phyloP scores from a whole-genome alignment of 148 eudicot species.

The Rhododendron griersonianum region DNA sequence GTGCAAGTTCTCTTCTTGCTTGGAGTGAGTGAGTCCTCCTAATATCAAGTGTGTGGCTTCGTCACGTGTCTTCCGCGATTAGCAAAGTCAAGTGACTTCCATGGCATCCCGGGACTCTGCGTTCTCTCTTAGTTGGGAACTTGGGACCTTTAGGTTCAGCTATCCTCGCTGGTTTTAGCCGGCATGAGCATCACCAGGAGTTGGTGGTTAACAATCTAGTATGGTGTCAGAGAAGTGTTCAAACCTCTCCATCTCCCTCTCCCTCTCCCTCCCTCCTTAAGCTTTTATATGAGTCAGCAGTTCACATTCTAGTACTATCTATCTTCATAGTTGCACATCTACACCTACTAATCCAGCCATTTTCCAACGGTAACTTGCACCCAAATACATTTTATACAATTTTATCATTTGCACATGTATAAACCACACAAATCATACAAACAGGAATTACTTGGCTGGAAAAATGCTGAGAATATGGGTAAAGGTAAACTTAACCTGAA shows the following conservation, averaged over 20 bases:
- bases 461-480: background rate
- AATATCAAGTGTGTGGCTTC: too few relatives aligned
- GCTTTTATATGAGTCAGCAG: background rate
- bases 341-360: background rate
- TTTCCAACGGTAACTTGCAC: background rate
- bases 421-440: background rate
- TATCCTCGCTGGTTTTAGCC: too few relatives aligned
- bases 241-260: background rate
- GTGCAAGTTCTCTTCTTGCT: too few relatives aligned
- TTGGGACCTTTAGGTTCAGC: too few relatives aligned
- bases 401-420: background rate
- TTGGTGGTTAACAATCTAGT: background rate
- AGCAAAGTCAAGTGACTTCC: too few relatives aligned
- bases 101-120: too few relatives aligned
- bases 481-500: conserved; percentile 42
- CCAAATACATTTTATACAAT: background rate
- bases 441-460: background rate
- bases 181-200: background rate
- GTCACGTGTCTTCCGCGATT: too few relatives aligned
- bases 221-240: background rate
- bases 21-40: too few relatives aligned
- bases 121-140: too few relatives aligned
- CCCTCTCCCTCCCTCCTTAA: background rate
- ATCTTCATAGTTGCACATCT: background rate
- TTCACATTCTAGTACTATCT: background rate